A percentile compares a stretch with the other conserved stretches of the same genome.
These are phyloP conservation scores for Rhytidiadelphus loreus DNA, from an alignment of 225 moss, liverwort and hornwort genomes.

Conservation along the genomic window DNA sequence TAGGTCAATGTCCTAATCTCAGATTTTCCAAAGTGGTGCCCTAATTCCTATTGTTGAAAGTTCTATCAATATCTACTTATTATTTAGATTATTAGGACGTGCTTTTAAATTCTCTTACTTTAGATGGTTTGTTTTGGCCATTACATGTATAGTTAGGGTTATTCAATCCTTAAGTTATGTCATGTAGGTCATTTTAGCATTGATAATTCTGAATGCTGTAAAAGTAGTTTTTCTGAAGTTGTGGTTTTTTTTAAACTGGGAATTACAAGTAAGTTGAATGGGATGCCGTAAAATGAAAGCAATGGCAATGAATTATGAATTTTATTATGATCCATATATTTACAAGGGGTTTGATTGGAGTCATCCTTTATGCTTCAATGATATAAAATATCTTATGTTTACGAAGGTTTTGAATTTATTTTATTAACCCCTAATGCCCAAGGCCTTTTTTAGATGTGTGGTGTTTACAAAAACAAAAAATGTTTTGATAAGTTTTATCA, in stretches of 20 bases:
- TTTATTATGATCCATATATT: neutral
- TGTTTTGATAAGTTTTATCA: neutral
- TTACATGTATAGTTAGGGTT: neutral
- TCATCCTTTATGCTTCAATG: neutral
- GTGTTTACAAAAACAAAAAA: neutral
- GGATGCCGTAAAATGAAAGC: neutral
- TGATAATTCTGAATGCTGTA: rapidly evolving
- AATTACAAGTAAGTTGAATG: neutral
- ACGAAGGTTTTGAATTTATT: neutral
- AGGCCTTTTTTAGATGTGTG: neutral
- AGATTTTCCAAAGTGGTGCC: neutral
- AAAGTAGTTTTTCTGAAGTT: neutral
- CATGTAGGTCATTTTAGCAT: no score
- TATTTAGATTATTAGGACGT: neutral
- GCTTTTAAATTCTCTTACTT: neutral
- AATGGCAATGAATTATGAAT: neutral
- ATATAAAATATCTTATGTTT: no score
- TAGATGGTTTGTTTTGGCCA: neutral
- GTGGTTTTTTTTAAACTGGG: neutral
- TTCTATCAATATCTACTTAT: neutral
- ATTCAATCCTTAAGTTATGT: neutral
- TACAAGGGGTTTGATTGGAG: neutral
- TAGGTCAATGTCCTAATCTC: neutral
- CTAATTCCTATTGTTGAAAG: neutral
- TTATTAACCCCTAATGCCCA: neutral